phyloP scores from a whole-genome alignment of 176 grass and related monocot species.

The Stipa capillata region DNA sequence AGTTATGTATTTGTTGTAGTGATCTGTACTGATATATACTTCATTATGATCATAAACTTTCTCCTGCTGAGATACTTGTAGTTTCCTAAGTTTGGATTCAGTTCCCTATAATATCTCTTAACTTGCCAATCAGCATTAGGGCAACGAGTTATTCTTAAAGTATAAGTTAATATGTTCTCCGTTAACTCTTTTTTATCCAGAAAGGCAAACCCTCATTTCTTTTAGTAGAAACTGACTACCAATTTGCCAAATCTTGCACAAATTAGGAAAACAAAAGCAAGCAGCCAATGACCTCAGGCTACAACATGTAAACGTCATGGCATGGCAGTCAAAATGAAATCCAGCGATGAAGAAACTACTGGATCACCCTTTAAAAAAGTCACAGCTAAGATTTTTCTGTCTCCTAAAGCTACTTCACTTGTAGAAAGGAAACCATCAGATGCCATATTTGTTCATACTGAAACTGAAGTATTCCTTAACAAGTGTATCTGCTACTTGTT shows the following conservation, averaged over 20 bases:
- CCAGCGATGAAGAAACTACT: background rate
- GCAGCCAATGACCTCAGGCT: background rate
- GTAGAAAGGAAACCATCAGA: background rate
- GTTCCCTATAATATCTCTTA: background rate
- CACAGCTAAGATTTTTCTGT: background rate
- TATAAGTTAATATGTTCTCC: background rate
- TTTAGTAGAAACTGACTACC: background rate
- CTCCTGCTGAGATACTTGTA: background rate
- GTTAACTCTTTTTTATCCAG: background rate
- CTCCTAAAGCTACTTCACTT: background rate
- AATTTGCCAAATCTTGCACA: background rate
- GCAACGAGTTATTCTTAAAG: background rate
- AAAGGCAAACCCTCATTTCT: background rate
- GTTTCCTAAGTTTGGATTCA: conserved; percentile 1
- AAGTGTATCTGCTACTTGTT: background rate
- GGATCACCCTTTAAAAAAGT: background rate
- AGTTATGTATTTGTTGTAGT: background rate
- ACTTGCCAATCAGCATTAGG: background rate
- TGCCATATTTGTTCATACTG: background rate
- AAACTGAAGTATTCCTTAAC: background rate
- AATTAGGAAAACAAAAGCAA: background rate
- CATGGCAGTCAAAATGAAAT: background rate
- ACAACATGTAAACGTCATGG: background rate
- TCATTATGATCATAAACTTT: background rate
- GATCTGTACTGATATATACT: background rate